Base-by-base conservation (phyloP, 1,284 basidiomycete genomes). In the Leccinum fallax region DNA sequence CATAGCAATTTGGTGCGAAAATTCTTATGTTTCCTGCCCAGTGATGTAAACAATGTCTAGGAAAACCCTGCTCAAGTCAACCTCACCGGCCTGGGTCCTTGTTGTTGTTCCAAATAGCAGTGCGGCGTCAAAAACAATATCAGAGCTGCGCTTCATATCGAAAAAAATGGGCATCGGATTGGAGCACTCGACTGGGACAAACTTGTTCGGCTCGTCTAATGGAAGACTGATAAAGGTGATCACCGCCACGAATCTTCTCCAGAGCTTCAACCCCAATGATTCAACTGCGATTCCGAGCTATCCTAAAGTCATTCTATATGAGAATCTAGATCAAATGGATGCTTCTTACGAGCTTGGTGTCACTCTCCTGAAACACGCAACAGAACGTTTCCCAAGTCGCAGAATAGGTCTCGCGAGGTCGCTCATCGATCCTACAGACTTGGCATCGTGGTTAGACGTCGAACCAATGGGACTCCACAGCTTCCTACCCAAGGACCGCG, bases 301-400 rank as follows among this genome's bases (percentile, higher is more conserved):
- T 46, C 78, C 94, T 21, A 79, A 83, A 60, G 76, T 97, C 36
- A 85, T 96, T 30, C 72, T 98, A 2, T 89, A 91, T 61, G 95
- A 98, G 67, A 90, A 93, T 69, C 78, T 99, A 21, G 94, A 99
- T 69, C 85, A 93, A 30, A 80, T 99, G 54, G 88, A 94, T 70
- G 78, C 88, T 2, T 77, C 81, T 1, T 98, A 97, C 77, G 98
- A 99, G 74, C 82, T 98, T 5, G 86, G 84, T 3, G 72, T 97
- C 26, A 86, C 93, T 11, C 77, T 90, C 9, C 81, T 93, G 4
- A 82, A 87, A 21, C 83, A 87, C 58, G 81, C 84, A 10, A 86
- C 86, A 8, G 84, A 89, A 69, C 77, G 80, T 0, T 77, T 77
- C 24, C 81, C 86, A 4, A 87, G 87, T 1, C 89, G 97, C 26